A percentile compares a stretch with the other conserved stretches of the same genome.
Conservation (phyloP, 352 stramenopile species). For the Globisporangium megalacanthum region DNA sequence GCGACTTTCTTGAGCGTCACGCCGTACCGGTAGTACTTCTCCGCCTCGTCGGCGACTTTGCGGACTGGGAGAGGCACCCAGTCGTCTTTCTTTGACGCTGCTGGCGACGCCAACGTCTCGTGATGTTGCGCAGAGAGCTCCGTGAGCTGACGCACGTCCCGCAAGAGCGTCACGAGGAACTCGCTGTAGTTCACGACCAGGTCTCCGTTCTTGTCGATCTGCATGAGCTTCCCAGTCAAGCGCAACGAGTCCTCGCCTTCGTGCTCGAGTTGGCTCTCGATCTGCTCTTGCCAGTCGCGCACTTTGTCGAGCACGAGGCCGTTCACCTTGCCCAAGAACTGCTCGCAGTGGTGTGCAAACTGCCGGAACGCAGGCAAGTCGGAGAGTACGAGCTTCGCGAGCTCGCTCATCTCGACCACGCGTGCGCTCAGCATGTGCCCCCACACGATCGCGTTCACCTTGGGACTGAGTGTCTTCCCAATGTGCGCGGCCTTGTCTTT, state of each 20-base stretch:
- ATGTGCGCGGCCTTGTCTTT: conserved; percentile 39
- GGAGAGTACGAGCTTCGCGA: conserved; percentile 47
- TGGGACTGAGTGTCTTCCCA: conserved; percentile 79
- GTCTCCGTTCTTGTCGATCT: conserved; percentile 85
- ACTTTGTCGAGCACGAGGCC: conserved; percentile 77
- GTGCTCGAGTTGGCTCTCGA: conserved; percentile 55
- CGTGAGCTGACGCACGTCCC: conserved; percentile 89
- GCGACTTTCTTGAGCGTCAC: conserved; percentile 95
- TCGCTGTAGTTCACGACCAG: conserved; percentile 93
- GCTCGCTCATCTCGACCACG: conserved; percentile 43
- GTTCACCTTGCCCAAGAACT: conserved; percentile 42
- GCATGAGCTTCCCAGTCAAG: conserved; percentile 86
- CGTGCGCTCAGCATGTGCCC: conserved; percentile 61
- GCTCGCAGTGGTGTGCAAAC: conserved; percentile 51
- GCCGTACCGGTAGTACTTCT: conserved; percentile 93
- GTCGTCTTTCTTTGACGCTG: conserved; percentile 17
- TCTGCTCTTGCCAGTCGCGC: conserved; percentile 82
- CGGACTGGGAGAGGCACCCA: conserved; percentile 69
- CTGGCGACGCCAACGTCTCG: conserved; percentile 3
- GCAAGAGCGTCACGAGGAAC: conserved; percentile 89
- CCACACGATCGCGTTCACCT: conserved; percentile 85
- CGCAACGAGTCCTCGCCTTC: conserved; percentile 58
- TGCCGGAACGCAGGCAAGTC: conserved; percentile 62
- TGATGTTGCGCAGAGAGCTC: conserved; percentile 73
- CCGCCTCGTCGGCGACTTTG: conserved; percentile 77